Evolutionary conservation across 306 rosid genomes (phyloP), one percentile per base, ranked within the genome.

Genomic region (Pachyrhizus erosus): DNA sequence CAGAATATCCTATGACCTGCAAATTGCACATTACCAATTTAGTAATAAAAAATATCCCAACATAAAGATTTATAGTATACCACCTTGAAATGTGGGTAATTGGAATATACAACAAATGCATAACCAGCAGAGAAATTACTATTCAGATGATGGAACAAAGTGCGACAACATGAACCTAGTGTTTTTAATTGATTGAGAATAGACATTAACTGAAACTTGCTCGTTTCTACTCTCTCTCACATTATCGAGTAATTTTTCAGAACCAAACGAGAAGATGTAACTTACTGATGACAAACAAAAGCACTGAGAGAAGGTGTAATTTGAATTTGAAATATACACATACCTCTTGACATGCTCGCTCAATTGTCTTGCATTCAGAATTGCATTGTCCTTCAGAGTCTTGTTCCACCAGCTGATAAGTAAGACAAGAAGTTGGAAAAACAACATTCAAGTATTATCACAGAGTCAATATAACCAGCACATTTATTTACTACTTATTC

Each of bases 311-410:
- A 23, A 73, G 68, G 48, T 23, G 31, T 23, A 23, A 21, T 21
- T 57, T 57, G 64, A 21, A 57, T 57, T 57, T 57, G 31, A 23
- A 57, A 10, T 57, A 57, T 13, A 60, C 12, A 62, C 82, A 46
- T 78, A 91, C 99, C 86, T 92, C 99, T 65, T 92, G 98, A 77
- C 99, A 96, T 37, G 97, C 91, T 83, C 97, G 91, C 87, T 93
- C 96, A 52, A 93, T 89, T 2, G 99, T 96, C 90, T 96, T 96
- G 92, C 99, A 96, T 87, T 96, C 91, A 12, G 99, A 96, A 84
- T 96, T 89, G 88, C 99, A 96, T 70, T 96, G 99, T 73, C 99
- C 99, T 90, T 96, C 99, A 46, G 98, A 85, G 66, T 86, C 92
- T 89, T 96, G 98, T 58, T 93, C 98, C 58, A 81, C 98, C 66